Base-by-base conservation (phyloP, 2,329 filamentous ascomycete species). In the Talaromyces funiculosus region DNA sequence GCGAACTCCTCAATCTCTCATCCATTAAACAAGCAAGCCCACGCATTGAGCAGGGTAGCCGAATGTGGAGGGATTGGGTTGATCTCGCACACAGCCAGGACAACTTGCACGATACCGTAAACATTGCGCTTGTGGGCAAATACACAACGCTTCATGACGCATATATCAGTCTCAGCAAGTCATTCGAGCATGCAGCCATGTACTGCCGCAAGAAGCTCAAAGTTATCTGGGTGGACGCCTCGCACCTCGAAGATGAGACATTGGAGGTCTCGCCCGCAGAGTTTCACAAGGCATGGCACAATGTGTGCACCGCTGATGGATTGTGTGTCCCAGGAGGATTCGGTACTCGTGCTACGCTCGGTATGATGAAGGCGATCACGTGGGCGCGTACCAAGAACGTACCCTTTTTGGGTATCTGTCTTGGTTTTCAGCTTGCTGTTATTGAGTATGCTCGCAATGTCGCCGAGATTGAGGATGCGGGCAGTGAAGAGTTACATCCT, bases 361-460 rank as follows among this genome's bases (percentile, higher is more conserved):
- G 94, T 64, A 97, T 97, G 92, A 88, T 97, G 69, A 80, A 85
- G 59, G 90, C 89, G 3, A 88, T 89, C n/a, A 88, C 87, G 65
- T 97, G 90, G 87, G 92, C 93, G 1, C 87, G 94, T 60, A 88
- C 89, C 66, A 87, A 91, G 68, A 87, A 88, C 64, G 84, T 84
- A 3, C 92, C 92, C 1, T 97, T 89, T 77, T 82, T 97, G 0
- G 94, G 94, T 62, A 89, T 97, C 64, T 97, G 93, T 72, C 80
- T 97, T 22, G 92, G 92, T 61, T 91, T 96, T 87, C 94, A 97
- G 74, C 84, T 96, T 51, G 92, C 93, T 20, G 91, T 96, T 51
- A 89, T 97, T 66, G 92, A 97, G 75, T 90, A 86, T 67, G 91
- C 92, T 1, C 80, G 79, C 4, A 84, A 80, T 5, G 80, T 79